Conservation (phyloP, 129 eudicot genomes). For the Rutidosis leptorrhynchoides region DNA sequence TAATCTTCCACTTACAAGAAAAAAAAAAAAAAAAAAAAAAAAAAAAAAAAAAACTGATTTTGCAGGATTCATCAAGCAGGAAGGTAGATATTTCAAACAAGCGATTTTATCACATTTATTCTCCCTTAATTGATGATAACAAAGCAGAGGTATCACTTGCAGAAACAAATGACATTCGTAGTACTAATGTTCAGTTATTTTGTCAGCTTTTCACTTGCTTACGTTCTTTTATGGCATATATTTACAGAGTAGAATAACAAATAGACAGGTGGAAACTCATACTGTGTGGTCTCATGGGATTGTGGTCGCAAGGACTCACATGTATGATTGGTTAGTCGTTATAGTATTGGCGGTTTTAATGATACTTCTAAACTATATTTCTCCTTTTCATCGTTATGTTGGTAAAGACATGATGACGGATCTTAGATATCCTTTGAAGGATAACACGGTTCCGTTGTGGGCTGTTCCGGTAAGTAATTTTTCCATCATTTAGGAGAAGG, state of each 20-base stretch:
- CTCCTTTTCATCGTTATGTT: constrained; percentile 75
- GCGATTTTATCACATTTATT: constrained; percentile 24
- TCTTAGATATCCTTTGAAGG: constrained; percentile 66
- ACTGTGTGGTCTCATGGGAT: constrained; percentile 71
- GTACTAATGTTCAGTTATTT: neutral
- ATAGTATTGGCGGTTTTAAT: constrained; percentile 38
- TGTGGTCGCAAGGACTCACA: constrained; percentile 57
- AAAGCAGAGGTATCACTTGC: constrained; percentile 35
- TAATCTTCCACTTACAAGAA: neutral
- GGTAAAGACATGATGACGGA: constrained; percentile 92
- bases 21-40: too few species aligned
- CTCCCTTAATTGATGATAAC: constrained; percentile 38
- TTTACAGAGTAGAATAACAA: constrained; percentile 46
- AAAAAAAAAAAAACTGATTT: constrained; percentile 16
- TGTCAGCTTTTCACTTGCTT: neutral
- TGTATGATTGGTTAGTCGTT: constrained; percentile 79
- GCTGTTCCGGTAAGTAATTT: constrained; percentile 58
- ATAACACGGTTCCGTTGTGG: constrained; percentile 71
- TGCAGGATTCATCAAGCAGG: constrained; percentile 37
- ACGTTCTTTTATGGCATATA: neutral
- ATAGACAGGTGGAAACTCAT: constrained; percentile 37
- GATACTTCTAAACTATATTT: constrained; percentile 39
- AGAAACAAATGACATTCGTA: neutral
- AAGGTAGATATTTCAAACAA: constrained; percentile 29
- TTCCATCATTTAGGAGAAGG: constrained; percentile 9